Evolutionary conservation across 1,284 basidiomycete genomes (phyloP).

Genomic region (Trametes pubescens): DNA sequence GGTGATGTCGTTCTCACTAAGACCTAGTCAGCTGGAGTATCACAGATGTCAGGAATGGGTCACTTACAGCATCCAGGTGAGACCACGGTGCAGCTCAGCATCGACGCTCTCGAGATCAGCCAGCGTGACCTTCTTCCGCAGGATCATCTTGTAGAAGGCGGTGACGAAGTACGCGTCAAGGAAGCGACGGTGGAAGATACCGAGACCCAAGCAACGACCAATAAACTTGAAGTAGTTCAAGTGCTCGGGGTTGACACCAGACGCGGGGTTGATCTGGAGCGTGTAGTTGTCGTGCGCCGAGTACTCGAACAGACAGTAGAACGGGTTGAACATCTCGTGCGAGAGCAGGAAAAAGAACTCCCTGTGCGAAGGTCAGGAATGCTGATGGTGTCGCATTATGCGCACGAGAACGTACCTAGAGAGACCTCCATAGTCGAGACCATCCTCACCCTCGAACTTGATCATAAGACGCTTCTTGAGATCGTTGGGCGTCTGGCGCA

Average conservation of each 20-base stretch:
- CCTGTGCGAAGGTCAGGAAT: constrained; percentile 51
- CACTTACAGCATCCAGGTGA: constrained; percentile 96
- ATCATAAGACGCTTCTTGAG: constrained; percentile 98
- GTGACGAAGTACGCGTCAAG: constrained; percentile 99
- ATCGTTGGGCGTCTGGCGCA: constrained; percentile 94
- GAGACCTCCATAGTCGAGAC: constrained; percentile 97
- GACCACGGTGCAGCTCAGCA: constrained; percentile 88
- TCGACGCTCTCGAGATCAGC: constrained; percentile 93
- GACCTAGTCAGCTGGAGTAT: constrained; percentile 9
- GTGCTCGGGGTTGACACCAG: constrained; percentile 98
- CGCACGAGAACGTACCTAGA: constrained; percentile 69
- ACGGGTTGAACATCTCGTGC: constrained; percentile 99
- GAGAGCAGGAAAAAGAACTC: constrained; percentile 99
- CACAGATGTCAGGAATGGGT: background rate
- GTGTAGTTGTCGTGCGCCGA: constrained; percentile 99
- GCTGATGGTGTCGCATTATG: background rate
- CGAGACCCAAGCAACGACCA: constrained; percentile 91
- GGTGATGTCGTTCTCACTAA: constrained; percentile 94
- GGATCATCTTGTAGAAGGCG: constrained; percentile 99
- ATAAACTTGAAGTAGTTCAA: constrained; percentile 99
- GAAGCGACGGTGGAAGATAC: constrained; percentile 99
- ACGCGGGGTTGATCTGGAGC: constrained; percentile 97
- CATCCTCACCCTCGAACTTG: constrained; percentile 99
- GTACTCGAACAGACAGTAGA: constrained; percentile 99
- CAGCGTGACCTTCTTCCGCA: constrained; percentile 86